A percentile compares a stretch with the other conserved stretches of the same genome.
Conservation (phyloP, 345 rosid genomes). For the Cardamine chenopodiifolia region DNA sequence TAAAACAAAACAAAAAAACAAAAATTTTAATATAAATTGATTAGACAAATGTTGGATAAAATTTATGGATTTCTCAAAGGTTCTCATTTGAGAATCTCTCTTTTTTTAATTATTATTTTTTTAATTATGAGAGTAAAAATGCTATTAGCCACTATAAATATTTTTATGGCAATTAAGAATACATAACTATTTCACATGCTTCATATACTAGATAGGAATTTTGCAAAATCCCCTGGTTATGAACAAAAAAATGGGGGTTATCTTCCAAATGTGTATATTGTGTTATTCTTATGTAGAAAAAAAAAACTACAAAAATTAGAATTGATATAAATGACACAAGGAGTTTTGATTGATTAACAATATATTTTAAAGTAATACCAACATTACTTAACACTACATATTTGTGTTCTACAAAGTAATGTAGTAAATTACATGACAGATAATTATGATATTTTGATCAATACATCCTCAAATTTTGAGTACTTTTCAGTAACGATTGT, state of each 20-base stretch:
- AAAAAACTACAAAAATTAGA: neutral
- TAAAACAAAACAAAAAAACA: no score
- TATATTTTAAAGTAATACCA: neutral
- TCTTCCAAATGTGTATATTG: neutral
- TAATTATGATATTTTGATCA: neutral
- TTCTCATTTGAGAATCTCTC: no score
- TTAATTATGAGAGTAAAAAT: no score
- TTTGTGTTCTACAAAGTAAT: neutral
- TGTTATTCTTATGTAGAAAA: neutral
- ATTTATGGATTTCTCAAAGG: no score
- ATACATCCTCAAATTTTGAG: neutral
- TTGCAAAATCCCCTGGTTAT: neutral
- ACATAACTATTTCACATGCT: neutral
- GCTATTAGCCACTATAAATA: no score
- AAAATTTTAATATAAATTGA: no score
- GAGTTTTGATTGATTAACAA: neutral
- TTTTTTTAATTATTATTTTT: no score
- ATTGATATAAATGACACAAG: neutral
- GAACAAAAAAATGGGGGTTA: neutral
- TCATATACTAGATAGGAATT: neutral
- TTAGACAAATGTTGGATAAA: no score
- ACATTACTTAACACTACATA: neutral
- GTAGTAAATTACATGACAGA: neutral
- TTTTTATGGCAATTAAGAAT: neutral
- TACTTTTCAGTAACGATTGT: neutral